These are phyloP conservation scores for Oryza meridionalis DNA, from an alignment of 176 grass and related monocot genomes.

Conservation along the genomic window DNA sequence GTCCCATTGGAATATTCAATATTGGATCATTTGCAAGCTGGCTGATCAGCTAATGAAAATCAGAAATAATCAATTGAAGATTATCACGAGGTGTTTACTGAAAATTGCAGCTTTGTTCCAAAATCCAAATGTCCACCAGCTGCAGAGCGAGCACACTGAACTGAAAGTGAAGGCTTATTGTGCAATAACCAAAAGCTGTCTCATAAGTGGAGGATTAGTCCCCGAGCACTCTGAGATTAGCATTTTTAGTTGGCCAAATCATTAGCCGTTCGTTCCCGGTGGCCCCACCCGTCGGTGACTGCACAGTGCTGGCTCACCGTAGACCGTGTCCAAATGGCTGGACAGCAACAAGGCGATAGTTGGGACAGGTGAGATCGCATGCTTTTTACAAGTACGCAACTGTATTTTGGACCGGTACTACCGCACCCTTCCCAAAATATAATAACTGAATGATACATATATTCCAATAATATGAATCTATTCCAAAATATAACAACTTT, in stretches of 20 bases:
- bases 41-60: neutral
- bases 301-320: neutral
- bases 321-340: neutral
- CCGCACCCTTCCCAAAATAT: too few species aligned
- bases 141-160: neutral
- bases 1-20: neutral
- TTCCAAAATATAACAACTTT: too few species aligned
- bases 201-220: neutral
- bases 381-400: neutral
- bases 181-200: neutral
- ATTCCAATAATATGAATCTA: too few species aligned
- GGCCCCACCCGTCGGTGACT: neutral
- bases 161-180: neutral
- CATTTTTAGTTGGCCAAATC: neutral
- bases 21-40: neutral
- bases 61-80: neutral
- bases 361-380: neutral
- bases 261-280: neutral
- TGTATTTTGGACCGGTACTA: too few species aligned
- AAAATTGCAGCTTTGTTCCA: neutral
- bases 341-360: neutral
- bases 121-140: neutral
- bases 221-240: neutral
- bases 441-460: too few species aligned
- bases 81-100: neutral